Conservation (phyloP, 306 rosid genomes). For the Biancaea sappan region DNA sequence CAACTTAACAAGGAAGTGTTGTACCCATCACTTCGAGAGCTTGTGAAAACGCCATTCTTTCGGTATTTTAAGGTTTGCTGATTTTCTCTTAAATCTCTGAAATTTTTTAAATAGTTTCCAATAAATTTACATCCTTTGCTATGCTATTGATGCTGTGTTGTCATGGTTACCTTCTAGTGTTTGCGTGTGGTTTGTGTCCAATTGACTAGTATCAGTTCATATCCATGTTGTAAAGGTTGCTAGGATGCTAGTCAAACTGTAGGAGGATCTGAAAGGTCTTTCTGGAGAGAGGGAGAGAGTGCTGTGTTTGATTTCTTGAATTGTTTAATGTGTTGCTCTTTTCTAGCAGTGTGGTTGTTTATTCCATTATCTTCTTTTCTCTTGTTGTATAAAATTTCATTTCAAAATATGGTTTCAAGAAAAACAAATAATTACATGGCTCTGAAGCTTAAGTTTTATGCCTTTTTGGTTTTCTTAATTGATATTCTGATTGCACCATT, state of each 20-base stretch:
- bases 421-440: neutral
- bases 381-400: neutral
- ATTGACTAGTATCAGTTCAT: neutral
- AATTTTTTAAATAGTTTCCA: constrained; percentile 23
- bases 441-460: neutral
- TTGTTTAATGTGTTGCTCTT: neutral
- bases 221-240: neutral
- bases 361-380: neutral
- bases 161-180: constrained; percentile 5
- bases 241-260: constrained; percentile 2
- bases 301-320: neutral
- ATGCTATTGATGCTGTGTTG: constrained; percentile 12
- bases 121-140: neutral
- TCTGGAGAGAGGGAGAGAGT: neutral
- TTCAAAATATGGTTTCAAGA: neutral
- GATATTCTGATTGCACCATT: neutral
- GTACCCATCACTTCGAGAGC: constrained; percentile 61
- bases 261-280: constrained; percentile 6
- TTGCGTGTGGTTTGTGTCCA: neutral
- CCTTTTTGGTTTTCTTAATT: neutral
- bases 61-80: constrained; percentile 67
- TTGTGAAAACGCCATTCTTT: constrained; percentile 63
- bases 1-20: constrained; percentile 55
- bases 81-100: neutral
- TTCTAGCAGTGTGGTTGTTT: neutral